These are phyloP conservation scores for Scedosporium apiospermum DNA, from an alignment of 2,329 filamentous ascomycete species.

Conservation along the genomic window DNA sequence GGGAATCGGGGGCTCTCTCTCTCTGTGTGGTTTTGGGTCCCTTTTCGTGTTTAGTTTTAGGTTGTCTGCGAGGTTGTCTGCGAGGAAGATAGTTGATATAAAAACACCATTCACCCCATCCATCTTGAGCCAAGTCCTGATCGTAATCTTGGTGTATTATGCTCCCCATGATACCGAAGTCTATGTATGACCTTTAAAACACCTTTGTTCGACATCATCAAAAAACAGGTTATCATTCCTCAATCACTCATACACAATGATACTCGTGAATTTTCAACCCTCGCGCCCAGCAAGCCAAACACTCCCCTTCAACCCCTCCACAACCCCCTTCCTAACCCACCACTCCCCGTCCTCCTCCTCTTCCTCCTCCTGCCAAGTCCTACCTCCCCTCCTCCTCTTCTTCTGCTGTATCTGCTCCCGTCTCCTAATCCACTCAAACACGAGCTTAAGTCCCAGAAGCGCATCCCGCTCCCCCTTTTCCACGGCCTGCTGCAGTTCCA, in stretches of 20 bases:
- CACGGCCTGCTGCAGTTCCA: slow-evolving; percentile 51
- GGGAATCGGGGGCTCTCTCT: neutral
- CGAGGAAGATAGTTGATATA: neutral
- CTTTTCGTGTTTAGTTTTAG: neutral
- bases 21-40: slow-evolving; percentile 4
- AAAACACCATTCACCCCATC: too few relatives aligned
- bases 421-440: slow-evolving; percentile 44
- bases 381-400: slow-evolving; percentile 11
- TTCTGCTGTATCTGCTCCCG: slow-evolving; percentile 13
- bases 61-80: too few relatives aligned
- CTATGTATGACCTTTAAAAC: neutral
- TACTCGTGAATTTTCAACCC: slow-evolving; percentile 14
- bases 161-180: neutral
- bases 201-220: neutral
- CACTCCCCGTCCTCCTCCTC: slow-evolving; percentile 27
- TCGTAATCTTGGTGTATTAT: neutral
- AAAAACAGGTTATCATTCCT: neutral
- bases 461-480: slow-evolving; percentile 29
- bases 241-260: neutral
- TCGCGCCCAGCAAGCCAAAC: slow-evolving; percentile 40
- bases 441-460: slow-evolving; percentile 37
- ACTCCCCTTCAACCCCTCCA: slow-evolving; percentile 45
- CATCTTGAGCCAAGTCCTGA: too few relatives aligned
- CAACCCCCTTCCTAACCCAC: slow-evolving; percentile 46
- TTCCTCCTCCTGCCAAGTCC: slow-evolving; percentile 11